Conservation (phyloP, 805 yeast genomes). For the Metschnikowia anglica region DNA sequence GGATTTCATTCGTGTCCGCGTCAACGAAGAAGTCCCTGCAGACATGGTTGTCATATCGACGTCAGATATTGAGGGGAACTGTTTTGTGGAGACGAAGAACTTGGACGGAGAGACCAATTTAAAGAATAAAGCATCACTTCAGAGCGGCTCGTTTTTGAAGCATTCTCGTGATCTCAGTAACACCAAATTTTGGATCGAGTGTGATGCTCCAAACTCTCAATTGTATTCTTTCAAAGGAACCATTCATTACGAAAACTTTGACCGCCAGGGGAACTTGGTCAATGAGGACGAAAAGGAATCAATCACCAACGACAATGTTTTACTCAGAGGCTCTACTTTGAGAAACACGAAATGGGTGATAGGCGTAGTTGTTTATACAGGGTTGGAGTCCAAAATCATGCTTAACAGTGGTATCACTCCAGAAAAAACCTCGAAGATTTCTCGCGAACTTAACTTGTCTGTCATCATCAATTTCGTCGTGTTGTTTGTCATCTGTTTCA, state of each 20-base stretch:
- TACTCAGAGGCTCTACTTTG: constrained; percentile 70
- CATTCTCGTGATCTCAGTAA: constrained; percentile 60
- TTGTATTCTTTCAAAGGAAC: constrained; percentile 69
- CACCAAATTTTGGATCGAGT: constrained; percentile 59
- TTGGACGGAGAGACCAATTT: constrained; percentile 34
- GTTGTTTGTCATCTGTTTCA: constrained; percentile 63
- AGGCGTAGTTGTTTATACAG: constrained; percentile 75
- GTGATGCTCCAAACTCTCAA: constrained; percentile 70
- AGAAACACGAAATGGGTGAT: constrained; percentile 77
- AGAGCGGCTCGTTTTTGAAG: constrained; percentile 51
- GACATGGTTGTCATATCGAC: constrained; percentile 61
- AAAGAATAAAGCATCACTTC: constrained; percentile 55
- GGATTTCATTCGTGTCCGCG: constrained; percentile 63
- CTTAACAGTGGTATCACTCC: constrained; percentile 78
- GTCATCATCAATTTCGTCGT: constrained; percentile 62
- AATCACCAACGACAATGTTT: constrained; percentile 57
- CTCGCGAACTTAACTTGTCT: constrained; percentile 64
- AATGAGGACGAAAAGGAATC: constrained; percentile 52
- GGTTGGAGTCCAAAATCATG: constrained; percentile 73
- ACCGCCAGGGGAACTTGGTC: constrained; percentile 29
- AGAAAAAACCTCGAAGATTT: constrained; percentile 63
- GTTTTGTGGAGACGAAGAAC: constrained; percentile 49
- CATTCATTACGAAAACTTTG: constrained; percentile 48
- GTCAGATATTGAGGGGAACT: constrained; percentile 68
- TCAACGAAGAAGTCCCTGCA: constrained; percentile 77